These are phyloP conservation scores for Sarocladiaceae sp. DNA, from an alignment of 2,329 filamentous ascomycete genomes.

Conservation along the genomic window DNA sequence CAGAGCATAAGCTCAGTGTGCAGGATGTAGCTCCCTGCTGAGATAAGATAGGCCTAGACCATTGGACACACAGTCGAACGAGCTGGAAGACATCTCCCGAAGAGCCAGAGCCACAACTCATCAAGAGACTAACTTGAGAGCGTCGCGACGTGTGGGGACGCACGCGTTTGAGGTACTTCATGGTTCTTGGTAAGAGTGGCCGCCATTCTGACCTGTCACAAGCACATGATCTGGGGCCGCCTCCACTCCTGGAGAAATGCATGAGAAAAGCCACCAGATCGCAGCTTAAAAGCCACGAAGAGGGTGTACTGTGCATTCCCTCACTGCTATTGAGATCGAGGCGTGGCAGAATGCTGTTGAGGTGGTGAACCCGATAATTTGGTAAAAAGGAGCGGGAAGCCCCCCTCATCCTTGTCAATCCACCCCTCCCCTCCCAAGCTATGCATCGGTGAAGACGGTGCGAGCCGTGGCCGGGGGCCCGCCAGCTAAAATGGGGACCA, in stretches of 20 bases:
- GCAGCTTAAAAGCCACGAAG: not conserved
- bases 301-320: not conserved
- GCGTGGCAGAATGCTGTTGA: not conserved
- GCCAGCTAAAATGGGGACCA: conserved; percentile 27
- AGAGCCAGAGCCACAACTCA: not conserved
- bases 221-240: not conserved
- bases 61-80: too few species aligned
- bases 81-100: too few species aligned
- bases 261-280: not conserved
- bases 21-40: too few species aligned
- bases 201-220: conserved; percentile 1
- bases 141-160: not conserved
- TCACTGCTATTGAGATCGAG: not conserved
- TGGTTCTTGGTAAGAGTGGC: not conserved
- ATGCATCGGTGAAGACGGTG: conserved; percentile 30
- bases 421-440: conserved; percentile 17
- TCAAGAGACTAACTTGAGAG: not conserved
- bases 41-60: too few species aligned
- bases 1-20: too few species aligned
- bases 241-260: not conserved
- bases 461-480: conserved; percentile 31
- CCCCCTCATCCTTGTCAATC: conserved; percentile 15
- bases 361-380: conserved; percentile 5
- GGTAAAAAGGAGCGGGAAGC: conserved; percentile 16
- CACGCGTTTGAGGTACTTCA: not conserved